These are phyloP conservation scores for Corymbia citriodora DNA, from an alignment of 441 rosid species.

Conservation along the genomic window DNA sequence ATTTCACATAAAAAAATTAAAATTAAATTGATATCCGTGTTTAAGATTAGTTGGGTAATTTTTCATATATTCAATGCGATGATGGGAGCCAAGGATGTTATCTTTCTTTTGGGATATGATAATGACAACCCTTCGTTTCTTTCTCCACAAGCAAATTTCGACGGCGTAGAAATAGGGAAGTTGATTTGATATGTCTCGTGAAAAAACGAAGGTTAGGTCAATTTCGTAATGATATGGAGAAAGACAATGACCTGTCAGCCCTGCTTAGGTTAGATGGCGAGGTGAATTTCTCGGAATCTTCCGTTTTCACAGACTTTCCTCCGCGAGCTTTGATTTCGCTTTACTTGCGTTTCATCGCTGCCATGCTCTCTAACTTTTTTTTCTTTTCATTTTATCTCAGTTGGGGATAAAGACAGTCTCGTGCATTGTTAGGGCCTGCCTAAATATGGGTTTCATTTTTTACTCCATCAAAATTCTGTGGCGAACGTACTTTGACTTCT, in stretches of 20 bases:
- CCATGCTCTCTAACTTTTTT: neutral
- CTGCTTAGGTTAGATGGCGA: neutral
- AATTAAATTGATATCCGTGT: accelerated
- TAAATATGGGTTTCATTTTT: too few species aligned
- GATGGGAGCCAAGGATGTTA: neutral
- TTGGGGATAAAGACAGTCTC: neutral
- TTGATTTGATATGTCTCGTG: neutral
- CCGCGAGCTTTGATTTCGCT: neutral
- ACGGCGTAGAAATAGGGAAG: neutral
- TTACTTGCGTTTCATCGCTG: neutral
- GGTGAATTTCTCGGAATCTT: neutral
- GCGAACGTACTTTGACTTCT: neutral
- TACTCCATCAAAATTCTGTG: neutral
- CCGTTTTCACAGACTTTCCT: neutral
- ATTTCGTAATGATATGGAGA: neutral
- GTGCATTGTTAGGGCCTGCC: neutral
- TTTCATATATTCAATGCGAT: neutral
- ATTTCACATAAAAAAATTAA: accelerated
- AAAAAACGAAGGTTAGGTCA: neutral
- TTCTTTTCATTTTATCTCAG: too few species aligned
- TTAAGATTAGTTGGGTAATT: accelerated
- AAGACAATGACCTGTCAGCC: neutral
- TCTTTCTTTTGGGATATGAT: neutral
- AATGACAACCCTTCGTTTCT: neutral
- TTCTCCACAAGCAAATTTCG: neutral